These are phyloP conservation scores for Colletotrichum horii DNA, from an alignment of 2,329 filamentous ascomycete genomes.

Conservation along the genomic window DNA sequence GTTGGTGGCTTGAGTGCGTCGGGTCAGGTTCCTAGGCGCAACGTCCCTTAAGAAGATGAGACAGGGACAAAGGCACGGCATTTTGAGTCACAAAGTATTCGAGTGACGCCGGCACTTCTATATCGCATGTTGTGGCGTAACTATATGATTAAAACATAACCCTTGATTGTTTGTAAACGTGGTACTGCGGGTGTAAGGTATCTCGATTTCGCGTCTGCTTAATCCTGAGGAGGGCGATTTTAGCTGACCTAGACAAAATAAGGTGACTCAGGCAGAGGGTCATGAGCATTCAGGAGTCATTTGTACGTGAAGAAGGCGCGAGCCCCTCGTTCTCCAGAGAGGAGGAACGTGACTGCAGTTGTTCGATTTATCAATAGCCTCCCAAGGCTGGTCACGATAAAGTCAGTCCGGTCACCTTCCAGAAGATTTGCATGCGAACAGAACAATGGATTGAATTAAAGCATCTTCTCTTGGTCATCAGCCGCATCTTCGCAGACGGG, in stretches of 20 bases:
- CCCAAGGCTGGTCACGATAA: not conserved
- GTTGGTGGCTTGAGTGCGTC: not conserved
- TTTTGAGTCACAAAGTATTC: not conserved
- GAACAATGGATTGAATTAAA: not conserved
- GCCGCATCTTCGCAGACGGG: not conserved
- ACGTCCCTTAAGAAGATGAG: not conserved
- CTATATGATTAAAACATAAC: not conserved
- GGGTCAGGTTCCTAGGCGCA: not conserved
- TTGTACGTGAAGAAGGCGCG: not conserved
- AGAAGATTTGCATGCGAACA: not conserved
- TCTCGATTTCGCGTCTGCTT: not conserved
- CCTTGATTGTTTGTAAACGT: not conserved
- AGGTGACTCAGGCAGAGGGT: not conserved
- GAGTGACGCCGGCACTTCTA: not conserved
- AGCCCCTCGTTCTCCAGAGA: not conserved
- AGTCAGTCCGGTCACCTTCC: not conserved
- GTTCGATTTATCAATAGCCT: not conserved
- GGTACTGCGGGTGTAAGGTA: not conserved
- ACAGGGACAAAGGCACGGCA: not conserved
- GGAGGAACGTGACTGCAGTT: accelerated
- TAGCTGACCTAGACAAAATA: not conserved
- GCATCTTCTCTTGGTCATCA: not conserved
- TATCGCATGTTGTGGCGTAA: not conserved
- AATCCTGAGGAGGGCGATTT: not conserved
- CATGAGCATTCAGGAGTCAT: not conserved